Conservation (phyloP, 2,329 filamentous ascomycete genomes). For the Incumbomyces lentus region DNA sequence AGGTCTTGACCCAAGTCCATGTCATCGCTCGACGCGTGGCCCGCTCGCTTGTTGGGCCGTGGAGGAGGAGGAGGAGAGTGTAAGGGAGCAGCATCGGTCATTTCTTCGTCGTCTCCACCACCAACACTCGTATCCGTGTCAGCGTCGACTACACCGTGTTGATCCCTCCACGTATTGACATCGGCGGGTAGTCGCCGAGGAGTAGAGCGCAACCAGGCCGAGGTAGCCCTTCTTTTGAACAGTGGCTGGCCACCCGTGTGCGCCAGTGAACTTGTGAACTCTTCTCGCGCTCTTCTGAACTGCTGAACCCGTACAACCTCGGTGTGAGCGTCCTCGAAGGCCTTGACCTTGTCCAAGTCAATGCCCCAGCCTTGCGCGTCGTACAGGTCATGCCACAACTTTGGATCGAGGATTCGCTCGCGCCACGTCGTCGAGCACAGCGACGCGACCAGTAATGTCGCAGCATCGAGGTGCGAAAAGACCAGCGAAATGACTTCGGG, state of each 20-base stretch:
- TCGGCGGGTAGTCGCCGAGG: conserved; percentile 15
- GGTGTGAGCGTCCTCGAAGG: conserved; percentile 50
- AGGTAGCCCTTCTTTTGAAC: conserved; percentile 43
- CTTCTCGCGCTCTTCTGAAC: conserved; percentile 36
- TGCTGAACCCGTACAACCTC: conserved; percentile 19
- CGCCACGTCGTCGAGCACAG: conserved; percentile 75
- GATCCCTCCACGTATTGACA: conserved; percentile 33
- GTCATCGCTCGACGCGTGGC: conserved; percentile 17
- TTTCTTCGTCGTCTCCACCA: conserved; percentile 33
- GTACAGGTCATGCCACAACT: conserved; percentile 78
- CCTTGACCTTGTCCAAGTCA: conserved; percentile 52
- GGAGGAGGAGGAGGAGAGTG: conserved; percentile 9
- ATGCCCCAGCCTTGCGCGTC: conserved; percentile 76
- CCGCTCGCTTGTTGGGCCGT: conserved; percentile 17
- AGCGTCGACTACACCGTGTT: conserved; percentile 39
- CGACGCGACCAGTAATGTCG: conserved; percentile 69
- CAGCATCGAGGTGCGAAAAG: conserved; percentile 71
- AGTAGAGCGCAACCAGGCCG: conserved; percentile 33
- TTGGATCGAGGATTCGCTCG: conserved; percentile 66
- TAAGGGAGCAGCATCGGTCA: conserved; percentile 27
- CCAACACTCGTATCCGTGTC: conserved; percentile 27
- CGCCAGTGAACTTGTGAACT: conserved; percentile 25
- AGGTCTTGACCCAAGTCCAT: conserved; percentile 13
- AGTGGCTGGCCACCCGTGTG: conserved; percentile 36
- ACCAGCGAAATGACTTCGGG: conserved; percentile 86